Conservation (phyloP, 2,329 filamentous ascomycete species). For the Calonectria fujianensis region DNA sequence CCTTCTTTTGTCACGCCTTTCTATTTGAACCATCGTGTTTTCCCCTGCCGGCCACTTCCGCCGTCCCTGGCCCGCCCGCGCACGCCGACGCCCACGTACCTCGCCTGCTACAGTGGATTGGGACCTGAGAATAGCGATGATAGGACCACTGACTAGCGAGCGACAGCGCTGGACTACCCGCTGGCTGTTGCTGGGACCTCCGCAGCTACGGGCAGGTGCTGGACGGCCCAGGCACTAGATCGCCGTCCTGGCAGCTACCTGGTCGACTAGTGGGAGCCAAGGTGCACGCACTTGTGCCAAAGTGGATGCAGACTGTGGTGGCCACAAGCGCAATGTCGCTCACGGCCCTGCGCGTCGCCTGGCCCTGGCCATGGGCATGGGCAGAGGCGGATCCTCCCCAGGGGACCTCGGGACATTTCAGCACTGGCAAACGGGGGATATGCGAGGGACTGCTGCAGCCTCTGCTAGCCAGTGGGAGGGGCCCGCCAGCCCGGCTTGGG, state of each 20-base stretch:
- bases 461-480: slow-evolving; percentile 26
- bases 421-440: slow-evolving; percentile 12
- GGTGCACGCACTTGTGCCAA: slow-evolving; percentile 30
- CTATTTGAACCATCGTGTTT: background rate
- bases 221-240: slow-evolving; percentile 38
- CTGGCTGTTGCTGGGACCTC: slow-evolving; percentile 29
- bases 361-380: slow-evolving; percentile 18
- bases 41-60: background rate
- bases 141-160: slow-evolving; percentile 20
- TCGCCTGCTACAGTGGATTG: slow-evolving; percentile 5
- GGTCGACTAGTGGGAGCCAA: slow-evolving; percentile 8
- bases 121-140: slow-evolving; percentile 18
- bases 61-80: background rate
- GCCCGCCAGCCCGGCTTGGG: slow-evolving; percentile 22
- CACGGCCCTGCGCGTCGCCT: slow-evolving; percentile 20
- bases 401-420: slow-evolving; percentile 27
- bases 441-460: slow-evolving; percentile 22
- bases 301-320: slow-evolving; percentile 37
- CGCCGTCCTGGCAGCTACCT: slow-evolving; percentile 34
- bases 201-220: slow-evolving; percentile 15
- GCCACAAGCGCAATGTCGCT: slow-evolving; percentile 29
- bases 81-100: background rate
- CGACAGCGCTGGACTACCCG: slow-evolving; percentile 29
- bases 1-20: background rate
- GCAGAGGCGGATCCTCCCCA: slow-evolving; percentile 29